Percentiles rank a stretch among this genome's conserved stretches.
Evolutionary conservation across 1,284 basidiomycete genomes (phyloP).

Genomic region (Bondarzewia mesenterica): DNA sequence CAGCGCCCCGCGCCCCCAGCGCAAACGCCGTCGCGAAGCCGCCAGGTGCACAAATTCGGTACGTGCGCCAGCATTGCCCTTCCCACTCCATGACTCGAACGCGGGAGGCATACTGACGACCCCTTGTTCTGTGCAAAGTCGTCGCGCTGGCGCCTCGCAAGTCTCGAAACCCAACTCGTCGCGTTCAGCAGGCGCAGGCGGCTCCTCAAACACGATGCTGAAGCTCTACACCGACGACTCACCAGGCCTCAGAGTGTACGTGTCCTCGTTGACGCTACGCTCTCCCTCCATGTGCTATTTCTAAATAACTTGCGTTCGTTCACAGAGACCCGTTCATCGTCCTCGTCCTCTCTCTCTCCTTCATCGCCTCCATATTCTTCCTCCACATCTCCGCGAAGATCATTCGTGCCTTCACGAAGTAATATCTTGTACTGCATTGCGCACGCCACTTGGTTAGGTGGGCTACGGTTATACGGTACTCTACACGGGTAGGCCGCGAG

Average conservation of each 20-base stretch:
- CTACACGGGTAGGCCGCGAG: background rate
- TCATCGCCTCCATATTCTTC: constrained; percentile 99
- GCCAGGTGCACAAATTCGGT: constrained; percentile 75
- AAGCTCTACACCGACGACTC: constrained; percentile 98
- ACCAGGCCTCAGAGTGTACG: constrained; percentile 92
- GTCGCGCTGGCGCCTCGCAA: constrained; percentile 64
- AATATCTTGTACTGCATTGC: constrained; percentile 13
- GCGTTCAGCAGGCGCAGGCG: constrained; percentile 91
- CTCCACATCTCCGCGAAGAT: constrained; percentile 96
- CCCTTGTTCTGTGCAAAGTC: constrained; percentile 33
- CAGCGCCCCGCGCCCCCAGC: constrained; percentile 14
- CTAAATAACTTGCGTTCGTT: background rate
- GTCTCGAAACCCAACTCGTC: constrained; percentile 80
- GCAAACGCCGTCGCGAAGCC: constrained; percentile 53
- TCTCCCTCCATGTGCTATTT: background rate
- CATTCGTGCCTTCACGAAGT: constrained; percentile 87
- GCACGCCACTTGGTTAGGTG: background rate
- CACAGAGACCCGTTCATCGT: constrained; percentile 95
- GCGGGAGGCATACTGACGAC: background rate
- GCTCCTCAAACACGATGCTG: constrained; percentile 96
- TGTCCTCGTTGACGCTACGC: constrained; percentile 17
- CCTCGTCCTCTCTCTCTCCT: constrained; percentile 92
- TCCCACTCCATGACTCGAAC: background rate
- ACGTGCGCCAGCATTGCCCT: constrained; percentile 18
- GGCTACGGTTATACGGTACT: background rate